These are phyloP conservation scores for Melastoma malabathricum DNA, from an alignment of 345 rosid genomes.

Conservation along the genomic window DNA sequence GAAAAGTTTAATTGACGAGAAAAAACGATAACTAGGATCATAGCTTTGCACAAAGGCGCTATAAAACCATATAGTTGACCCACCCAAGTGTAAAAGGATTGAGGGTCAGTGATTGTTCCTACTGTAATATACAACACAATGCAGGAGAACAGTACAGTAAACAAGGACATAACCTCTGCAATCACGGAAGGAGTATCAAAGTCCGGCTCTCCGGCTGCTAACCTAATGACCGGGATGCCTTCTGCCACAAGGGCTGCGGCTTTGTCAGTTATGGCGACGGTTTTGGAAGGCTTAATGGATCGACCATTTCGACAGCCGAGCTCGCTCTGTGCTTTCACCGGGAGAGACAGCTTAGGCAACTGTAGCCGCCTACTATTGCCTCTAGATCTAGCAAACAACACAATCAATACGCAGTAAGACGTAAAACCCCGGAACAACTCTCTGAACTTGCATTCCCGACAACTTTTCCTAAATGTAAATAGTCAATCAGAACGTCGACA, in stretches of 20 bases:
- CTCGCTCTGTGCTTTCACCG: slow-evolving; percentile 31
- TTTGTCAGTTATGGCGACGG: slow-evolving; percentile 83
- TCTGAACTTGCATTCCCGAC: not conserved
- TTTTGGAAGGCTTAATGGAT: slow-evolving; percentile 78
- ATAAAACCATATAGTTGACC: too few relatives aligned
- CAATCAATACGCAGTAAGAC: not conserved
- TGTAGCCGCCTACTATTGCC: slow-evolving; percentile 13
- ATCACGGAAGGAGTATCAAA: slow-evolving; percentile 71
- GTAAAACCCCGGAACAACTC: not conserved
- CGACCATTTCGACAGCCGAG: slow-evolving; percentile 27
- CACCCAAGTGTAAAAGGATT: too few relatives aligned
- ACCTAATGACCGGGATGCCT: slow-evolving; percentile 72
- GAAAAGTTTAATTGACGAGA: too few relatives aligned
- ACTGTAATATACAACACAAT: too few relatives aligned
- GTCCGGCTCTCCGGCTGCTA: slow-evolving; percentile 99
- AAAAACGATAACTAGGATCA: too few relatives aligned
- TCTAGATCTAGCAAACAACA: slow-evolving; percentile 19
- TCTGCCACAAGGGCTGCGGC: slow-evolving; percentile 86
- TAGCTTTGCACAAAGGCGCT: too few relatives aligned
- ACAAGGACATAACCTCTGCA: slow-evolving; percentile 46
- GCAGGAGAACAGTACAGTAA: too few relatives aligned
- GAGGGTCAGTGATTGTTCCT: too few relatives aligned
- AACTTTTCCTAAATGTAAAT: too few relatives aligned
- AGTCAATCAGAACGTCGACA: too few relatives aligned
- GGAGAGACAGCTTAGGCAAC: slow-evolving; percentile 21